Conservation (phyloP, 148 eudicot genomes). For the Dianthus caryophyllus region DNA sequence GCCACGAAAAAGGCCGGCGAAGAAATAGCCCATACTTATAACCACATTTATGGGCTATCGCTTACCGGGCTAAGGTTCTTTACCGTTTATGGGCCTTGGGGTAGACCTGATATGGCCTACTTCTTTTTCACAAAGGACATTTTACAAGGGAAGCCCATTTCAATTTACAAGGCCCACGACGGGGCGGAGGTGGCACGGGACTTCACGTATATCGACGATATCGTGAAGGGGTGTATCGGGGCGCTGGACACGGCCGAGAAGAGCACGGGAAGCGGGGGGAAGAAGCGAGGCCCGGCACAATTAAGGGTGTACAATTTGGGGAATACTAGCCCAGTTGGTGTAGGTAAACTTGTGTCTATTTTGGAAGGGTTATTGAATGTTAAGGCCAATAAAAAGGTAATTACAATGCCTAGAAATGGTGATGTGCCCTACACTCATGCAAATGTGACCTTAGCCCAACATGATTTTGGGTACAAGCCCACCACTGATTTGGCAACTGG, state of each 20-base stretch:
- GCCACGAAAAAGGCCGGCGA: constrained; percentile 97
- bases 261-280: constrained; percentile 95
- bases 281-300: constrained; percentile 73
- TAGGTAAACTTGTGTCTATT: constrained; percentile 61
- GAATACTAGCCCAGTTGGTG: constrained; percentile 79
- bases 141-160: constrained; percentile 63
- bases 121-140: constrained; percentile 93
- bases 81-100: constrained; percentile 97
- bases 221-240: constrained; percentile 81
- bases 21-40: constrained; percentile 90
- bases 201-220: constrained; percentile 85
- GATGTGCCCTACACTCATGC: constrained; percentile 97
- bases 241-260: constrained; percentile 91
- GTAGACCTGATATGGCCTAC: constrained; percentile 95
- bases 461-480: constrained; percentile 82
- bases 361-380: constrained; percentile 52
- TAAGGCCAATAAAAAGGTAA: constrained; percentile 74
- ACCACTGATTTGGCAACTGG: constrained; percentile 80
- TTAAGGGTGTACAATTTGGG: constrained; percentile 83
- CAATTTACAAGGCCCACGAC: constrained; percentile 58
- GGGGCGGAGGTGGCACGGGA: constrained; percentile 84
- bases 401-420: constrained; percentile 88
- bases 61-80: constrained; percentile 80
- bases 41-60: constrained; percentile 85
- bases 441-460: constrained; percentile 68